Evolutionary conservation across 257 asterid genomes (phyloP), one percentile per base, ranked within the genome.

Genomic region (Forsythia suspensa): DNA sequence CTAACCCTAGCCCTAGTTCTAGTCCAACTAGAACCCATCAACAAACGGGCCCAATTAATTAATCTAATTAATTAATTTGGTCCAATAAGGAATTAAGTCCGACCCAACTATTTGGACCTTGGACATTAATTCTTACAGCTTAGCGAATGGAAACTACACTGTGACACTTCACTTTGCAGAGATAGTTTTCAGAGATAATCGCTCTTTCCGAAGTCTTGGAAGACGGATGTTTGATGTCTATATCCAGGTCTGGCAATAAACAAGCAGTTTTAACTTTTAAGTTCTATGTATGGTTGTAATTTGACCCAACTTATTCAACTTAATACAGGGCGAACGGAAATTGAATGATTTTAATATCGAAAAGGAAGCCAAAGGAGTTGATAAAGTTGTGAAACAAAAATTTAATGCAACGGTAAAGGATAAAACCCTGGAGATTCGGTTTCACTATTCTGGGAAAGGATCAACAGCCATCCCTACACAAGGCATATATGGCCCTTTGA

Each of bases 161-260:
- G 88, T 91, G 76, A 86, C 82, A 65, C 94, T 91, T 65, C 86
- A 88, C 85, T 91, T 91, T 75, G 94, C 90, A 6, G 96, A 91
- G 84, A 91, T 89, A 44, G 38, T 85, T 75, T 73, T 82, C 77
- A 85, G 88, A 79, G 80, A 79, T 74, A 85, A 88, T 72, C 88
- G 65, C 55, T 89, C 94, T 51, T 91, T 55, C 38, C 85, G 16
- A 72, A 91, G 92, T 73, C 90, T 91, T 57, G 94, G 96, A 72
- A 86, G 89, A 78, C 85, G 94, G 79, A 81, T 88, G 21, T 91
- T 91, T 81, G 94, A 91, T 75, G 88, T 91, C 52, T 91, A 91
- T 63, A 76, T 91, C 68, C 94, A 89, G 94, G 96, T 91, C 6
- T 29, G 51, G 21, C 57, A 57, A 15, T 3, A 12, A 66, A 59